Evolutionary conservation across 73 alveolate genomes (phyloP), one percentile per base, ranked within the genome.

Genomic region (Paramecium tetraurelia): DNA sequence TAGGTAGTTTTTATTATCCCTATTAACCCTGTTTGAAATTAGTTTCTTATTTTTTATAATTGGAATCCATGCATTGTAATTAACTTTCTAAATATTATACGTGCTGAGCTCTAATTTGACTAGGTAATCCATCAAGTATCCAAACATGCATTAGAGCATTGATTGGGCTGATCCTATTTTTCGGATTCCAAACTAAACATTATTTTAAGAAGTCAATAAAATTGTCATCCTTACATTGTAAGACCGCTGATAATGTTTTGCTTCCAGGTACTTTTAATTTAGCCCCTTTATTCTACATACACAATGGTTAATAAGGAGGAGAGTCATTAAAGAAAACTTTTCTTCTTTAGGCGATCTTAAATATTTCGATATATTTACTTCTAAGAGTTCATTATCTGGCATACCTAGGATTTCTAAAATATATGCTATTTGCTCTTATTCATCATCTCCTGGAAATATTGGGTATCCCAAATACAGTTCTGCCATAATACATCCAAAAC

Each of bases 401-500:
- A 93, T 80, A 33, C 99, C 99, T 36, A 97, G 88, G 7, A 95
- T 87, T 86, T 96, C 99, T 98, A 96, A 94, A 33, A 96, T 92
- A 92, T 93, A 70, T 16, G 95, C 92, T 58, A 96, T 93, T 63
- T 96, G 93, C 20, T 96, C 99, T 77, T 86, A 92, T 68, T 96
- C 99, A 69, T 95, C 95, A 46, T 96, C 99, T 1, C 99, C 99
- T 40, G 99, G 99, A 83, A 96, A 96, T 31, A 96, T 57, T 18
- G 99, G 99, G 68, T 89, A 96, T 43, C 99, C 99, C 12, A 97
- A 94, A 43, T 95, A 85, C 75, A 98, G 93, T 92, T 98, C 99
- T 72, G 95, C 97, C 63, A 98, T 93, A n/a, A 98, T 97, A 93
- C 99, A 98, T 27, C 98, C 99, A 59, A 98, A 96, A 53, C 99